Evolutionary conservation across 768 basidiomycete genomes (phyloP).

Genomic region (Tricholoma terreum): DNA sequence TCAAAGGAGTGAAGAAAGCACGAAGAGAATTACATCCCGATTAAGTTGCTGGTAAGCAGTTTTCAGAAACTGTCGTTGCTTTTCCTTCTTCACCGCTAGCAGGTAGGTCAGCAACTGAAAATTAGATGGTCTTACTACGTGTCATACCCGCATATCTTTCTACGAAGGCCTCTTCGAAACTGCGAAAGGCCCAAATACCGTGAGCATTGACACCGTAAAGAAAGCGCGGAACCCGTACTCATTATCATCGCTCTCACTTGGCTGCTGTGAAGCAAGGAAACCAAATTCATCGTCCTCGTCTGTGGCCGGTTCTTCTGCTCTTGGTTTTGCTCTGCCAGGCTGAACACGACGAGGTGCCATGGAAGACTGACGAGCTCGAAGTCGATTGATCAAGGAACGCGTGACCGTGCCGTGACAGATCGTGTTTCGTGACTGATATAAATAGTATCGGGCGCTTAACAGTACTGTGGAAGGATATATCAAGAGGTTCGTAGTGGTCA

Average conservation of each 20-base stretch:
- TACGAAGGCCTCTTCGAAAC: conserved; percentile 15
- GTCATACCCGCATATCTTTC: conserved; percentile 16
- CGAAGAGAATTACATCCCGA: conserved; percentile 9
- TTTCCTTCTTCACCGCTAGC: conserved; percentile 14
- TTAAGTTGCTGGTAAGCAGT: conserved; percentile 19
- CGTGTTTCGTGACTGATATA: background rate
- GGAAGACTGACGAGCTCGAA: too few species aligned
- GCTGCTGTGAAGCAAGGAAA: conserved; percentile 16
- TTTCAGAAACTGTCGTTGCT: conserved; percentile 17
- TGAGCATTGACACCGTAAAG: background rate
- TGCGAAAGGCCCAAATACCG: background rate
- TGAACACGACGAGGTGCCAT: conserved; percentile 8
- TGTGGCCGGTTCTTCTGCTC: background rate
- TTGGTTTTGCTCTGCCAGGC: conserved; percentile 1
- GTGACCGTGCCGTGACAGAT: background rate
- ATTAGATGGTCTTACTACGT: background rate
- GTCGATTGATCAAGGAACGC: too few species aligned
- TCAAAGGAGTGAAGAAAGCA: background rate
- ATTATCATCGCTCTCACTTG: conserved; percentile 19
- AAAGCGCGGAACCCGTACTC: conserved; percentile 4
- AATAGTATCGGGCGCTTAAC: background rate
- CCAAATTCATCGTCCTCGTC: conserved; percentile 9
- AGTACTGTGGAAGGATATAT: too few species aligned
- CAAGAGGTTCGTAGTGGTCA: too few species aligned
- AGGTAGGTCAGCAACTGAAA: background rate